A percentile compares a stretch with the other conserved stretches of the same genome.
Evolutionary conservation across 306 rosid species (phyloP).

Genomic region (Cucurbita argyrosperma): DNA sequence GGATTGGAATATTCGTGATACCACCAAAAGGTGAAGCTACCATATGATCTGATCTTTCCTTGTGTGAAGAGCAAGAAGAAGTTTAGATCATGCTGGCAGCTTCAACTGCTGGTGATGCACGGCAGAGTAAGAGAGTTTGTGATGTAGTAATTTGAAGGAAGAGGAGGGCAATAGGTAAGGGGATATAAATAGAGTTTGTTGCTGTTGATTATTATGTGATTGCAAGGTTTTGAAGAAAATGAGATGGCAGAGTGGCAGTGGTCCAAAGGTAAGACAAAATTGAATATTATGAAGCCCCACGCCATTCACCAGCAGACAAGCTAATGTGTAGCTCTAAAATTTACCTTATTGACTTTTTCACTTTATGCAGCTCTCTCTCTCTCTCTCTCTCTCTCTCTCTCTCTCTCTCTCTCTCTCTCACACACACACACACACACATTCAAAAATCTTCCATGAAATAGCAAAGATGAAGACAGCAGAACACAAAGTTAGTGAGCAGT

Average conservation of each 20-base stretch:
- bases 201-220: neutral
- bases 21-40: conserved; percentile 64
- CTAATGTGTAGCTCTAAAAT: neutral
- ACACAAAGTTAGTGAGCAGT: neutral
- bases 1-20: conserved; percentile 25
- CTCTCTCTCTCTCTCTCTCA: too few relatives aligned
- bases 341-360: neutral
- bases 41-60: conserved; percentile 70
- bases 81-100: conserved; percentile 88
- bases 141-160: conserved; percentile 4
- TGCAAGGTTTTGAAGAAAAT: neutral
- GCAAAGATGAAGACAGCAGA: neutral
- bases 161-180: neutral
- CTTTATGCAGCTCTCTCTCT: conserved; percentile 2
- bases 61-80: conserved; percentile 19
- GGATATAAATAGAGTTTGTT: conserved; percentile 32
- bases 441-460: conserved; percentile 1
- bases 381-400: neutral
- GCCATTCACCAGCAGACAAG: conserved; percentile 9
- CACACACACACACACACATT: too few relatives aligned
- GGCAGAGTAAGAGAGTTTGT: conserved; percentile 5
- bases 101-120: conserved; percentile 53
- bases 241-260: conserved; percentile 4
- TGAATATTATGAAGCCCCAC: conserved; percentile 9
- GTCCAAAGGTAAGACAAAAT: conserved; percentile 10